Base-by-base conservation (phyloP, 768 basidiomycete genomes). In the Phallus indusiatus region DNA sequence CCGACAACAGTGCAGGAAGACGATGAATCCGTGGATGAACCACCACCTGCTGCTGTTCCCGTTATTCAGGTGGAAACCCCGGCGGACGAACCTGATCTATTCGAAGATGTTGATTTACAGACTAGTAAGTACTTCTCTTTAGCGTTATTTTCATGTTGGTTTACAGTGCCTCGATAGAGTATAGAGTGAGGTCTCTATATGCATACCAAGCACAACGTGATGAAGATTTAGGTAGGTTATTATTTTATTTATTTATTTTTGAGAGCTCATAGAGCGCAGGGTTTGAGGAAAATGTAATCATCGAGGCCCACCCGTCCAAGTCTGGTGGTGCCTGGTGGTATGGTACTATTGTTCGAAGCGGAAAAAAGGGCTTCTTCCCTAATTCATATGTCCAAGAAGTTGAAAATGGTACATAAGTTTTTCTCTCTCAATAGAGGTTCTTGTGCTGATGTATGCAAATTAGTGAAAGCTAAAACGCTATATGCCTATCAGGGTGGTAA, bases 271-370 rank as follows among this genome's bases (percentile, higher is more conserved):
- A 17, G 17, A 8, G 7, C 57, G 16, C 56, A 94, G 88, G 79
- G 18, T 97, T 99, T 72, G 79, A 71, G 22, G 85, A 88, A 67
- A 93, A 97, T 69, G 66, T 84, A 22, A 77, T 94, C 53, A 73
- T 98, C 12, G 71, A 75, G 35, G 93, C 89, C 11, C 81, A 95
- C 70, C 92, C 94, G 0, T 90, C 94, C 17, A 95, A 90, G 70
- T 76, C 84, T 34, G 83, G 79, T 18, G 84, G 88, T 42, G 90
- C 92, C 62, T 98, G 96, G 96, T 95, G 92, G 90, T 90, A 88
- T 68, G 94, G 93, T 24, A 88, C 77, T 4, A 69, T 80, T 16
- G 72, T 84, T 34, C 81, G 76, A 56, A 81, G 76, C 55, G 84
- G 86, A 18, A 82, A 80, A 66, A 76, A 80, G 35, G 96, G 96